Evolutionary conservation across 1,284 basidiomycete genomes (phyloP), one percentile per base, ranked within the genome.

Genomic region (Cutaneotrichosporon sp.): DNA sequence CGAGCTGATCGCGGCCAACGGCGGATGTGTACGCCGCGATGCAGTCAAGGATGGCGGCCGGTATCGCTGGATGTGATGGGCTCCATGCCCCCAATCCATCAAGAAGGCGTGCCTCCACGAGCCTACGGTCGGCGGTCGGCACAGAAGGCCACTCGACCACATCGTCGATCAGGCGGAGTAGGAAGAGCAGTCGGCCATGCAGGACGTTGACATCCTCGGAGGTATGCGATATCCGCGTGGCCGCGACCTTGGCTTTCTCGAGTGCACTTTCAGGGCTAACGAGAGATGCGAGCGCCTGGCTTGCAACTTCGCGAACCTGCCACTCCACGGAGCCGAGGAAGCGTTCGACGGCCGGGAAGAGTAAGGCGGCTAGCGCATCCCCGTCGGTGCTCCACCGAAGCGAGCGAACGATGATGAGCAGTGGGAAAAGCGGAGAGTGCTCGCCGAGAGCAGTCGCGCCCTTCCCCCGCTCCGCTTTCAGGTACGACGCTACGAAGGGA

Each of bases 361-460:
- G 46, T 9, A 39, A 22, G 6, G 60, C 54, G 31, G 67, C 64
- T 8, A 71, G 44, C 3, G 54, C 55, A 6, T 44, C 52, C 5
- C 57, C 61, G 0, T 60, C 58, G 0, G 59, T 51, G 2, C 63
- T 62, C 64, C 65, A 71, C 19, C 62, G 54, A 12, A 74, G 53
- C 47, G 65, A 68, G 16, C 71, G 61, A 16, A 74, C 34, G 41
- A 74, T 71, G 59, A 72, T 72, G 31, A 74, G 51, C 37, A 71
- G 67, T 0, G 71, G 70, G 56, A 74, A 72, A 19, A 74, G 53
- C 0, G 70, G 67, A 3, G 69, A 67, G 54, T 74, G 71, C 38
- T 60, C 52, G 6, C 46, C 51, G 1, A 60, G 47, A 2, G 22
- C 25, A 1, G 38, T 26, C 0, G 53, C 51, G 2, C 51, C 48